Conservation (phyloP, 129 eudicot genomes). For the Dittrichia graveolens region DNA sequence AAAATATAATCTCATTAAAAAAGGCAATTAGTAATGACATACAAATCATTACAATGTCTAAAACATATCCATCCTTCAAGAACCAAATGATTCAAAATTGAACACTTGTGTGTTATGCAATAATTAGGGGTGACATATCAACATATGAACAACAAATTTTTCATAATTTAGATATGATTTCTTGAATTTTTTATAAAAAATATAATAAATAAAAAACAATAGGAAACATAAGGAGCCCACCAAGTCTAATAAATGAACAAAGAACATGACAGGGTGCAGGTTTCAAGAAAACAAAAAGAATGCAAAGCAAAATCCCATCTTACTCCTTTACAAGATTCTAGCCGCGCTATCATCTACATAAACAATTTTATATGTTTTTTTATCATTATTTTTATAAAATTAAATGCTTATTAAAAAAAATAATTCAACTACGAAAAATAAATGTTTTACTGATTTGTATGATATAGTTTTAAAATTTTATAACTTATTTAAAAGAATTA, state of each 20-base stretch:
- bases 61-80: too few species aligned
- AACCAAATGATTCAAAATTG: too few species aligned
- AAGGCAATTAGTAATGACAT: too few species aligned
- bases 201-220: slow-evolving; percentile 12
- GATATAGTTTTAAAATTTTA: too few species aligned
- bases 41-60: too few species aligned
- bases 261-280: slow-evolving; percentile 37
- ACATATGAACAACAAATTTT: not conserved
- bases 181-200: not conserved
- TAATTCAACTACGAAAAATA: too few species aligned
- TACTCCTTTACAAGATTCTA: slow-evolving; percentile 35
- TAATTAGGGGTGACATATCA: not conserved
- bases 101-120: too few species aligned
- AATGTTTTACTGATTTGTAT: too few species aligned
- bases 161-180: slow-evolving; percentile 5
- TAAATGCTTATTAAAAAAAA: too few species aligned
- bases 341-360: slow-evolving; percentile 3
- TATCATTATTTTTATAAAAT: too few species aligned
- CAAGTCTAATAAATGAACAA: slow-evolving; percentile 26
- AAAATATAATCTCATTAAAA: too few species aligned
- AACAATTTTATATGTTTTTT: not conserved
- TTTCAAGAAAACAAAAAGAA: slow-evolving; percentile 42
- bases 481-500: too few species aligned
- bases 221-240: slow-evolving; percentile 48
- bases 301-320: slow-evolving; percentile 33